Base-by-base conservation (phyloP, 805 yeast species). In the Nakazawaea anatomiae region DNA sequence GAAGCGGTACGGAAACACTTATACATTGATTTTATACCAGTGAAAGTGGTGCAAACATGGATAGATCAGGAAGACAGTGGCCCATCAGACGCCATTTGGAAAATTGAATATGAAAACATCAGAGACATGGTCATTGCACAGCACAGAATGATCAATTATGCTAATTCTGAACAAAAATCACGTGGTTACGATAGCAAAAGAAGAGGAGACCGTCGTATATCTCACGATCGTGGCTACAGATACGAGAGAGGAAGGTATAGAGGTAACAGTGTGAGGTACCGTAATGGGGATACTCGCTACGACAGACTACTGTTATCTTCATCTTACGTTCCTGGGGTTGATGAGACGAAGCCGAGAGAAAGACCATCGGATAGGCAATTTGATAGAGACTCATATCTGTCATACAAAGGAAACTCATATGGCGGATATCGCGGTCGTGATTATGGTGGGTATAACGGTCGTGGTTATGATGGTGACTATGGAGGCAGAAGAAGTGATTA, bases 31-130 rank as follows among this genome's bases (percentile, higher is more conserved):
- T 75, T 60, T 55, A 67, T 75, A 40, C 77, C 77, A 0, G 76
- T 72, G 27, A 70, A 71, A 54, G 76, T 75, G 14, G 65, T 73
- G 3, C 70, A 69, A 50, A 66, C 65, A 41, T 74, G 79, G 77
- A 71, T 74, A 12, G 75, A 65, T 55, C 76, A 74, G 57, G 80
- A 74, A 53, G 71, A 68, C 48, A 61, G 60, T 40, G 75, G 73
- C 10, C 77, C 80, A 9, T 58, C 60, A 40, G 70, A 74, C 57
- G 79, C 76, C 1, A 58, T 71, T 44, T 75, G 80, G 79, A 67
- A 67, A 47, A 59, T 75, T n/a, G 64, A 66, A 14, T 74, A 69
- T 52, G 66, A 61, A 30, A 58, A 52, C 9, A 57, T 60, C 39
- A 71, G 68, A 5, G 71, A 68, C 9, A 72, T 66, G 39, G 63